Percentiles rank a stretch among this genome's conserved stretches.
Conservation (phyloP, 2,329 filamentous ascomycete species). For the Orbilia javanica region DNA sequence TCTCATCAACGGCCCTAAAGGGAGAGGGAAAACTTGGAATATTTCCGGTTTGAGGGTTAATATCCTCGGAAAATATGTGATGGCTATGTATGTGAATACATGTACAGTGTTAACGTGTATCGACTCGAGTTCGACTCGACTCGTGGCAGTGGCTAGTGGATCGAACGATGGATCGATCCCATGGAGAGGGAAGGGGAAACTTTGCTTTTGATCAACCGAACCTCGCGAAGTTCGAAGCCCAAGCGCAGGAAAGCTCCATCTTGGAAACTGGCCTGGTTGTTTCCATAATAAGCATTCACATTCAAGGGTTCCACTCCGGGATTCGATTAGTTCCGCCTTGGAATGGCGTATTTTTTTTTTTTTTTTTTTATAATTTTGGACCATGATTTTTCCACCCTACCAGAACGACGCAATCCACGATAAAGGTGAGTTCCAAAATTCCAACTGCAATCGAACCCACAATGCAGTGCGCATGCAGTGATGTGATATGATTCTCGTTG, state of each 20-base stretch:
- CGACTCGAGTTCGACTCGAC: conserved; percentile 1
- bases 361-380: not conserved
- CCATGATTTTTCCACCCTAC: not conserved
- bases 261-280: not conserved
- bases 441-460: not conserved
- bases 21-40: conserved; percentile 34
- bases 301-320: conserved; percentile 1
- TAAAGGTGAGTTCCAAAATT: not conserved
- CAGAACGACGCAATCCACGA: not conserved
- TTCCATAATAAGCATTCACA: conserved; percentile 27
- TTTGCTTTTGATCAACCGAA: not conserved
- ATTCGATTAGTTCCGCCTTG: not conserved
- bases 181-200: not conserved
- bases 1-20: not conserved
- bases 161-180: not conserved
- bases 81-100: not conserved
- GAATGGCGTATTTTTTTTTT: not conserved
- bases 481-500: not conserved
- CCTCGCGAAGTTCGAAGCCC: not conserved
- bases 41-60: conserved; percentile 21
- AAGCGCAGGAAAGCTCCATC: too few relatives aligned
- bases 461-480: too few relatives aligned
- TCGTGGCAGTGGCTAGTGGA: conserved; percentile 1
- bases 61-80: not conserved
- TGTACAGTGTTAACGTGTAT: not conserved